Base-by-base conservation (phyloP, 1,139 yeast species). In the Debaryomyces fabryi region DNA sequence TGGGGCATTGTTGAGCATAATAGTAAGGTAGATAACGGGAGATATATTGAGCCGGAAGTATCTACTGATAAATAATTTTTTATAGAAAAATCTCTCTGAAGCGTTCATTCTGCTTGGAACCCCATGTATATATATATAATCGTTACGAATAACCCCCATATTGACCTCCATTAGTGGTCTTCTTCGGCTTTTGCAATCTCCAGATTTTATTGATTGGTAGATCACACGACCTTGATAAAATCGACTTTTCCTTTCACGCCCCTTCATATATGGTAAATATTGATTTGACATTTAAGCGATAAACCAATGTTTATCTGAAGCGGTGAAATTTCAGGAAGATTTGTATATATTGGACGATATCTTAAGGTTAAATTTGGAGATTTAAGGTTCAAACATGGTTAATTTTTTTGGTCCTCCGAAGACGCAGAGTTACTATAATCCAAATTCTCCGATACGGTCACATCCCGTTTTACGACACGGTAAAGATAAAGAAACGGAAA, bases 1-100 rank as follows among this genome's bases (percentile, higher is more conserved):
- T 85, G 96, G 93, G 91, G 93, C 1, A 79, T 87, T 15, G 81
- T 86, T 4, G 96, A 88, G 63, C 72, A 71, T 46, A 82, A 85
- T 53, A 73, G 83, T 42, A 88, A 86, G 0, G 72, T 85, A 5
- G 78, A 86, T 58, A 85, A 85, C 53, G 95, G 95, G 4, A 72
- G 96, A 51, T 71, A 62, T 46, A 63, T 73, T 45, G 63, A 55
- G 24, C 52, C 44, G n/a, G 51, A 44, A 33, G 32, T 23, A n/a
- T 21, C 35, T 13, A 16, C 42, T 27, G 35, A 29, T 18, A 33
- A 45, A 33, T 39, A 37, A 32, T 7, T 30, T 39, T 6, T 15
- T 13, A 16, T 32, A 32, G 32, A 20, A 20, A 35, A 7, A 4
- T 13, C 20, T 30, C 15, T 20, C n/a, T 8, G 30, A n/a, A 13